Evolutionary conservation across 1,284 basidiomycete species (phyloP).

Genomic region (Thelephora terrestris): DNA sequence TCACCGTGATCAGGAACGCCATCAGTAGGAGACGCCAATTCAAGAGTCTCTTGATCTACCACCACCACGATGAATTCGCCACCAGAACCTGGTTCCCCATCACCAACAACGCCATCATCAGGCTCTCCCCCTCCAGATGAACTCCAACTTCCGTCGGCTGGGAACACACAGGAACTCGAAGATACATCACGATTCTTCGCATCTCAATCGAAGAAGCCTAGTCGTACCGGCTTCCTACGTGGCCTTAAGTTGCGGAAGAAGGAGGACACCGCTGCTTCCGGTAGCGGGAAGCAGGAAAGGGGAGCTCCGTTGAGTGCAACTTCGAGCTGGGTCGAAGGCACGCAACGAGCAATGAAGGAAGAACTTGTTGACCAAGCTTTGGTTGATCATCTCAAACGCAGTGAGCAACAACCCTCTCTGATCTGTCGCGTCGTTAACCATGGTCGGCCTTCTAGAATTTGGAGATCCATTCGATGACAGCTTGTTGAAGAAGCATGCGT

Average conservation of each 20-base stretch:
- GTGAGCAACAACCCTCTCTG: neutral
- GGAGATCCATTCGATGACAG: constrained; percentile 1
- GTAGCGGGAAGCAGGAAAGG: neutral
- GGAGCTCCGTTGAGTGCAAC: neutral
- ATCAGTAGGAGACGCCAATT: no score
- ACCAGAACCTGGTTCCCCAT: constrained; percentile 27
- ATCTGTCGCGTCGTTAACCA: neutral
- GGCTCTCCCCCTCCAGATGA: constrained; percentile 31
- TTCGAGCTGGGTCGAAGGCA: neutral
- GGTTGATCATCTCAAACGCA: neutral
- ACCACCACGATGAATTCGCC: constrained; percentile 28
- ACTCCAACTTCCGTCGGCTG: constrained; percentile 1
- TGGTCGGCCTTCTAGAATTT: neutral
- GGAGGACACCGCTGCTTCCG: neutral
- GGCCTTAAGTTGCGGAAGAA: neutral
- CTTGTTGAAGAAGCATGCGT: neutral
- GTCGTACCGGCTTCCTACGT: neutral
- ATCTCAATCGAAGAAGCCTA: neutral
- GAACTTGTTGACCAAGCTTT: neutral
- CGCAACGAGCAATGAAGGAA: neutral
- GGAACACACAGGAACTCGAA: neutral
- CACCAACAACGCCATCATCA: constrained; percentile 28
- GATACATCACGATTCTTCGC: neutral
- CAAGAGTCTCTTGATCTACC: no score
- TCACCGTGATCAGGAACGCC: no score